Conservation (phyloP, 1,139 yeast genomes). For the Candida labiduridarum region DNA sequence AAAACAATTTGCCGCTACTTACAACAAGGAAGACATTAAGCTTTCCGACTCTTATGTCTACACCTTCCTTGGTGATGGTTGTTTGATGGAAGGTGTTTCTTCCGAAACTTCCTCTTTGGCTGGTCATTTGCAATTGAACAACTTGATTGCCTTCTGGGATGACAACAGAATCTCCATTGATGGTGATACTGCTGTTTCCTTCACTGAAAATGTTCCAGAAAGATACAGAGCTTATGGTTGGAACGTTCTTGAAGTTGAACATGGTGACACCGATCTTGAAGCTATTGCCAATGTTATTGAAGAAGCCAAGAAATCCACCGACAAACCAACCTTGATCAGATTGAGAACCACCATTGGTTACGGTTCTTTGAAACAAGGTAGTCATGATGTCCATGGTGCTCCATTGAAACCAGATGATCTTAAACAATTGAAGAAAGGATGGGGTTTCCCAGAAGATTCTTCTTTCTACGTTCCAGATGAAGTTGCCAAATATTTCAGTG, state of each 20-base stretch:
- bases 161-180: slow-evolving; percentile 97
- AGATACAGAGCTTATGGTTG: slow-evolving; percentile 95
- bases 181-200: slow-evolving; percentile 88
- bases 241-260: slow-evolving; percentile 77
- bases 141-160: slow-evolving; percentile 95
- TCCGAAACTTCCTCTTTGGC: slow-evolving; percentile 94
- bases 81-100: slow-evolving; percentile 98
- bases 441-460: slow-evolving; percentile 89
- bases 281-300: slow-evolving; percentile 76
- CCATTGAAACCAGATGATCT: slow-evolving; percentile 95
- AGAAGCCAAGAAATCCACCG: slow-evolving; percentile 62
- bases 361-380: slow-evolving; percentile 87
- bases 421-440: slow-evolving; percentile 78
- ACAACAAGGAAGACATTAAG: slow-evolving; percentile 82
- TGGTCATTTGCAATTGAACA: slow-evolving; percentile 93
- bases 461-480: slow-evolving; percentile 80
- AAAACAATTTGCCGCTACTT: slow-evolving; percentile 87
- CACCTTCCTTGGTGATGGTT: slow-evolving; percentile 93
- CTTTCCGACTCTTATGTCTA: slow-evolving; percentile 78
- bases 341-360: slow-evolving; percentile 91
- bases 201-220: slow-evolving; percentile 88
- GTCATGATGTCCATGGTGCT: slow-evolving; percentile 95
- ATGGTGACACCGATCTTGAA: slow-evolving; percentile 80
- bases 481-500: slow-evolving; percentile 70
- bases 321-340: slow-evolving; percentile 91